Base-by-base conservation (phyloP, 768 basidiomycete species). In the Tricholoma furcatifolium region DNA sequence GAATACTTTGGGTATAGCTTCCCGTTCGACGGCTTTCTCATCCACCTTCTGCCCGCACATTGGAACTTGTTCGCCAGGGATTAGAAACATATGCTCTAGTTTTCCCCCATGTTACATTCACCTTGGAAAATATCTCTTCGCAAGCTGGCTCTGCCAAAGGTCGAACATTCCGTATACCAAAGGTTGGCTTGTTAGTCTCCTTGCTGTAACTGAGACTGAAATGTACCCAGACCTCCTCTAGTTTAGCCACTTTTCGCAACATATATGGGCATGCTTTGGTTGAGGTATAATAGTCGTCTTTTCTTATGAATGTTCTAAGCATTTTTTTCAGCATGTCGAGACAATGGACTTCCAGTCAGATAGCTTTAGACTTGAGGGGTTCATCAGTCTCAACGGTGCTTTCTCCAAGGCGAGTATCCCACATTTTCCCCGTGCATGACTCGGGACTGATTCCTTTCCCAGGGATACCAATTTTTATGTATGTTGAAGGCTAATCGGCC, bases 381-480 rank as follows among this genome's bases (percentile, higher is more conserved):
- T 98, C 65, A 83, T 97, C 51, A 90, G 91, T 64, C 74, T 93
- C 5, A 79, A 82, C 15, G 91, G 91, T 7, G 80, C 87, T 20
- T 70, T 75, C 55, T 85, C 90, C 18, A 93, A 87, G 74, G 93
- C 85, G 36, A 49, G 65, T 53, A 10, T 45, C 38, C 18, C 18
- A 10, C 18, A 38, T 51, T 55, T 50, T 49, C 60, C 20, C 36
- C 32, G 53, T 59, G 54, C 51, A 44, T 21, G 14, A 21, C 8
- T 30, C 2, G 18, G 5, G 2, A 35, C n/a, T 41, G 23, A 23
- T 42, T 41, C 23, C 56, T 53, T 27, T 27, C 27, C 27, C 30
- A 96, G 91, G 71, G 80, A n/a, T 82, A 87, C 67, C 95, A 98
- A 67, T 91, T 86, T 71, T 68, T 98, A 39, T 97, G 95, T 94